These are phyloP conservation scores for Lithospermum erythrorhizon DNA, from an alignment of 257 asterid species.

Conservation along the genomic window DNA sequence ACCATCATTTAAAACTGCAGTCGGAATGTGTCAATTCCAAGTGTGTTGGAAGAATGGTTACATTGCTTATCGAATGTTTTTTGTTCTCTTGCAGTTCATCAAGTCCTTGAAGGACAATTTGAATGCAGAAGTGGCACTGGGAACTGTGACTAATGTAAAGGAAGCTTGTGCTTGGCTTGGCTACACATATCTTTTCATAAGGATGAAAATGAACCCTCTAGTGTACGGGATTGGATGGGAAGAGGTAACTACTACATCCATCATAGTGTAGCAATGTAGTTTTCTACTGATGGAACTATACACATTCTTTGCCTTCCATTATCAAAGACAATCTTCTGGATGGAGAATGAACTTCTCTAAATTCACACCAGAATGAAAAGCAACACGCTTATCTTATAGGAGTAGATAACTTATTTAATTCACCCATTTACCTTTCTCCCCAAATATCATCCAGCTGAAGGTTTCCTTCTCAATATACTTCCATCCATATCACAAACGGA, in stretches of 20 bases:
- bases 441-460: too few species aligned
- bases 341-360: too few species aligned
- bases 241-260: slow-evolving; percentile 46
- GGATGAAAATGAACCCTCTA: slow-evolving; percentile 97
- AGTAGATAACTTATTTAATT: too few species aligned
- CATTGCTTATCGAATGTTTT: background rate
- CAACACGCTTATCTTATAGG: too few species aligned
- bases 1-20: background rate
- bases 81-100: slow-evolving; percentile 57
- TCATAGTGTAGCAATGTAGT: background rate
- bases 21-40: background rate
- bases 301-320: background rate
- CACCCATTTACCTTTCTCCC: too few species aligned
- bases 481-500: too few species aligned
- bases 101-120: slow-evolving; percentile 87
- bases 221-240: slow-evolving; percentile 99
- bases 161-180: slow-evolving; percentile 99
- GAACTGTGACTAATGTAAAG: slow-evolving; percentile 96
- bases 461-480: too few species aligned
- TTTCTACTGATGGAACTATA: background rate
- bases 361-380: too few species aligned
- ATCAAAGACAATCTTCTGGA: too few species aligned
- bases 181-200: slow-evolving; percentile 87
- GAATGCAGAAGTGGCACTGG: slow-evolving; percentile 98
- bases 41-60: background rate